Base-by-base conservation (phyloP, 2,329 filamentous ascomycete species). In the Setomelanomma holmii region DNA sequence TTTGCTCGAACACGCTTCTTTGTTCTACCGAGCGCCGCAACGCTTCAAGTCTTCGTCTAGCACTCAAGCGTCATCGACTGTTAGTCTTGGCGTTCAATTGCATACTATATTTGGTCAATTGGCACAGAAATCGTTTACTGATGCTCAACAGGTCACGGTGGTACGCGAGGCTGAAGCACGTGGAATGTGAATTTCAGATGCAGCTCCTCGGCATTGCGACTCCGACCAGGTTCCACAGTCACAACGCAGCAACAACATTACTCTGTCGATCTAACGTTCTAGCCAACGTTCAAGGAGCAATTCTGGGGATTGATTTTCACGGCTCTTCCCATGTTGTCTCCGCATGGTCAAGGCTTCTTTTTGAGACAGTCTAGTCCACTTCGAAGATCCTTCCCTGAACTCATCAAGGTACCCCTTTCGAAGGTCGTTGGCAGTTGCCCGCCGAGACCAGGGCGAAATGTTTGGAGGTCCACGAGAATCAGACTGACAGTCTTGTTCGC, bases 241-340 rank as follows among this genome's bases (percentile, higher is more conserved):
- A n/a, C n/a, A n/a, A n/a, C 16, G 34, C 16, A 17, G 34, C 34
- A 36, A 7, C 34, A 36, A n/a, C 16, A 27, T 24, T 38, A 27
- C 21, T 41, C 43, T 41, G 42, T 40, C 42, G 47, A 53, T 54
- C 50, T 22, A 45, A 45, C 23, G 33, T 43, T 49, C 44, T 52
- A 33, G 52, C 55, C 50, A 48, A n/a, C 19, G 16, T 19, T 20
- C 24, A 30, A n/a, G 14, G 17, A 40, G 44, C 12, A 16, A 17
- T 38, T 40, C 24, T 23, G 22, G 19, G 24, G 17, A 30, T 34
- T 17, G 41, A 43, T 34, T 49, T 30, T 19, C 30, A 45, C 21
- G 30, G n/a, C n/a, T 43, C 35, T 49, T 42, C 30, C 51, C 51
- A 27, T 47, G 14, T 30, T 24, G 41, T 23, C 27, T 33, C 39